A percentile compares a stretch with the other conserved stretches of the same genome.
phyloP scores from a whole-genome alignment of 306 rosid species.

The Sophora flavescens region DNA sequence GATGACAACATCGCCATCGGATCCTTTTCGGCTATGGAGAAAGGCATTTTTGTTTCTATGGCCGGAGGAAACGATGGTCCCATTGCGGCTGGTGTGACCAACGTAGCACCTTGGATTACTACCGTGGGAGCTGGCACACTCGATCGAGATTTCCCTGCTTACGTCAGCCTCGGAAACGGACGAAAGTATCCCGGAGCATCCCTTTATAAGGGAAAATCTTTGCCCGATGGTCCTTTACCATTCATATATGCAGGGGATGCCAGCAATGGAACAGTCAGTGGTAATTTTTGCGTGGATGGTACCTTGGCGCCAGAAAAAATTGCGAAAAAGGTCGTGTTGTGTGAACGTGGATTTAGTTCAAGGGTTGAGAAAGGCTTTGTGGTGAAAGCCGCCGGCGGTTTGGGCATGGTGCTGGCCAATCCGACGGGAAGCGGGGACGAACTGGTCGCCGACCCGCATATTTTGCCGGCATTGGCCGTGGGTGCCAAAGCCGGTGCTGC shows the following conservation, averaged over 20 bases:
- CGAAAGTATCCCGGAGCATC: slow-evolving; percentile 71
- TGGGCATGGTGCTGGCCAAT: slow-evolving; percentile 79
- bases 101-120: slow-evolving; percentile 91
- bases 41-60: slow-evolving; percentile 73
- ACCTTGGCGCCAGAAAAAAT: slow-evolving; percentile 66
- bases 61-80: slow-evolving; percentile 89
- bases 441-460: slow-evolving; percentile 74
- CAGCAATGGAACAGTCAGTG: slow-evolving; percentile 39
- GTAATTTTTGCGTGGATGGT: slow-evolving; percentile 56
- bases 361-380: slow-evolving; percentile 69
- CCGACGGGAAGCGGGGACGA: slow-evolving; percentile 62
- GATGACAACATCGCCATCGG: slow-evolving; percentile 70
- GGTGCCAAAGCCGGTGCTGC: slow-evolving; percentile 56
- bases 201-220: slow-evolving; percentile 49
- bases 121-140: slow-evolving; percentile 93
- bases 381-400: slow-evolving; percentile 74
- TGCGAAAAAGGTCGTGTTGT: slow-evolving; percentile 71
- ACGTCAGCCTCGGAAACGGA: slow-evolving; percentile 71
- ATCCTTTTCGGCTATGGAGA: slow-evolving; percentile 81
- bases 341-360: slow-evolving; percentile 66
- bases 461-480: slow-evolving; percentile 65
- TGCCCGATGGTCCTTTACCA: slow-evolving; percentile 46
- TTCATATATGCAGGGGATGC: slow-evolving; percentile 69
- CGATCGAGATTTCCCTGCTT: slow-evolving; percentile 86
- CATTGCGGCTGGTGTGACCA: slow-evolving; percentile 43